These are phyloP conservation scores for Nepenthes gracilis DNA, from an alignment of 148 eudicot species.

Conservation along the genomic window DNA sequence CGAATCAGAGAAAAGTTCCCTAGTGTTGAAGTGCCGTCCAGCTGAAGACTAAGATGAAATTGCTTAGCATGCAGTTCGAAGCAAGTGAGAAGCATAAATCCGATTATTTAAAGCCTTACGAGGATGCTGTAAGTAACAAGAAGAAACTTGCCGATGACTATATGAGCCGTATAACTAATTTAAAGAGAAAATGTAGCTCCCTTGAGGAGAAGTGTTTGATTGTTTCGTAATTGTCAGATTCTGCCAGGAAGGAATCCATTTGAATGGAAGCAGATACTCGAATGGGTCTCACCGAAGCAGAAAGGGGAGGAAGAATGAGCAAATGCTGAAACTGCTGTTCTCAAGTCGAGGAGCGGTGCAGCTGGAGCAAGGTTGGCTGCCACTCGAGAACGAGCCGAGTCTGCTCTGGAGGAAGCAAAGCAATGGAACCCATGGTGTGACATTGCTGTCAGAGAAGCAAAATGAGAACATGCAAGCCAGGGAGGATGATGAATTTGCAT, in stretches of 20 bases:
- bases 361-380: conserved; percentile 95
- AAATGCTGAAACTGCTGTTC: conserved; percentile 54
- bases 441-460: conserved; percentile 80
- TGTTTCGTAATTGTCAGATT: conserved; percentile 50
- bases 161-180: conserved; percentile 56
- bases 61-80: conserved; percentile 81
- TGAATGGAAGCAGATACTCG: conserved; percentile 87
- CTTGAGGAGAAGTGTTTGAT: conserved; percentile 80
- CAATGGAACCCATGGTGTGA: conserved; percentile 93
- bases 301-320: conserved; percentile 71
- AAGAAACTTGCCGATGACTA: conserved; percentile 83
- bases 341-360: conserved; percentile 67
- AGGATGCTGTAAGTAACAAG: conserved; percentile 78
- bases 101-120: conserved; percentile 83
- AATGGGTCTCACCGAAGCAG: conserved; percentile 47
- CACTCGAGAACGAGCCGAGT: conserved; percentile 75
- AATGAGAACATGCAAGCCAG: conserved; percentile 65
- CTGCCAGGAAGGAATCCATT: conserved; percentile 47
- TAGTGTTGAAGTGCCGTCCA: conserved; percentile 65
- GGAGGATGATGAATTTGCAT: conserved; percentile 76
- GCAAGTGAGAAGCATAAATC: conserved; percentile 82
- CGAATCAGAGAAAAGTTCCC: conserved; percentile 73
- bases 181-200: conserved; percentile 78
- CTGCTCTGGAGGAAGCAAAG: conserved; percentile 89
- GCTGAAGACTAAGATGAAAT: conserved; percentile 68